These are phyloP conservation scores for Mycena citricolor DNA, from an alignment of 1,284 basidiomycete genomes.

Conservation along the genomic window DNA sequence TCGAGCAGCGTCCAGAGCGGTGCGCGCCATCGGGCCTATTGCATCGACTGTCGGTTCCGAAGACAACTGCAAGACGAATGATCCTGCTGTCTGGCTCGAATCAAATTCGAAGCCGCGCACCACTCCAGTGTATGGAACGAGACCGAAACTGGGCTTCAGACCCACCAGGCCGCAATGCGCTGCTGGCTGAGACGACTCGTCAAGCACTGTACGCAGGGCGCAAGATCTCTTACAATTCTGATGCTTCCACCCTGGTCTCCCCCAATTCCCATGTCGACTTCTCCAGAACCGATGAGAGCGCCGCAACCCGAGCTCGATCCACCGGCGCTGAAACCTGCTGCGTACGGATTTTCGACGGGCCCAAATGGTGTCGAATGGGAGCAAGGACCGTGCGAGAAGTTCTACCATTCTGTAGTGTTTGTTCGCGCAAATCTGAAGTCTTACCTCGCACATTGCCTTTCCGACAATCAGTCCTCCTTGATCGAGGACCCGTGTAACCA, in stretches of 20 bases:
- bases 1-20: slow-evolving; percentile 41
- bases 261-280: slow-evolving; percentile 47
- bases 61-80: slow-evolving; percentile 24
- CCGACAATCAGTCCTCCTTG: slow-evolving; percentile 34
- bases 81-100: no score
- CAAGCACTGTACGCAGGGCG: background rate
- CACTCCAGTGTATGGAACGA: slow-evolving; percentile 50
- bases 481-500: slow-evolving; percentile 45
- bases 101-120: slow-evolving; percentile 25
- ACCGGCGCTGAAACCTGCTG: slow-evolving; percentile 42
- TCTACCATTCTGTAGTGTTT: no score
- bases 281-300: slow-evolving; percentile 41
- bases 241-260: slow-evolving; percentile 48
- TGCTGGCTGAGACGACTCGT: slow-evolving; percentile 34
- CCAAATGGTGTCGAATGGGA: slow-evolving; percentile 41
- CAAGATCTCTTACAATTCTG: slow-evolving; percentile 31
- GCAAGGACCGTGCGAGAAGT: slow-evolving; percentile 37
- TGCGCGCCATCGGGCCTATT: slow-evolving; percentile 39
- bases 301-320: slow-evolving; percentile 48
- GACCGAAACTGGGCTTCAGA: slow-evolving; percentile 47
- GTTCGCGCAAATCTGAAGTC: no score
- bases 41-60: slow-evolving; percentile 43
- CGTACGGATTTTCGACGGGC: slow-evolving; percentile 46
- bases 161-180: slow-evolving; percentile 47
- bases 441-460: slow-evolving; percentile 28